A percentile compares a stretch with the other conserved stretches of the same genome.
phyloP scores from a whole-genome alignment of 1,284 basidiomycete species.

The Lignosus rhinocerotis region DNA sequence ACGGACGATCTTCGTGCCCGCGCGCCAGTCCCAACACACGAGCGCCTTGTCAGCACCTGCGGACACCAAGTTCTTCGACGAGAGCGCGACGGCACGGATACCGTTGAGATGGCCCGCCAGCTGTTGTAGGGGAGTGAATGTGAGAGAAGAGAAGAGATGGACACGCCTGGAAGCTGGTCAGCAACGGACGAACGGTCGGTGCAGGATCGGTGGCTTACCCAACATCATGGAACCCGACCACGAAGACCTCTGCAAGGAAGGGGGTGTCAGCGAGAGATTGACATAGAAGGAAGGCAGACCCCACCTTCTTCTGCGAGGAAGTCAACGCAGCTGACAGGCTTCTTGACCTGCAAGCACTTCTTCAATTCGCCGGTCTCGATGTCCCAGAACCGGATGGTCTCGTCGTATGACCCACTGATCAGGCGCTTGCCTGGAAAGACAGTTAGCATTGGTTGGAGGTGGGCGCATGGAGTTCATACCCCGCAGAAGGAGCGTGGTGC shows the following conservation, averaged over 20 bases:
- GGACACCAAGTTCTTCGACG: constrained; percentile 82
- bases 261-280: background rate
- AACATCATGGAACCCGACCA: constrained; percentile 90
- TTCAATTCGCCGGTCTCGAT: constrained; percentile 78
- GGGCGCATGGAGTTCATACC: constrained; percentile 40
- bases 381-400: constrained; percentile 89
- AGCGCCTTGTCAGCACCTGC: constrained; percentile 87
- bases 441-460: background rate
- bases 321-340: constrained; percentile 88
- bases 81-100: constrained; percentile 85
- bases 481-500: constrained; percentile 79
- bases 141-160: constrained; percentile 78
- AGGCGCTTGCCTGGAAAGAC: constrained; percentile 58
- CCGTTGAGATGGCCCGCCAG: constrained; percentile 83
- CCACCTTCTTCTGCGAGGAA: constrained; percentile 79
- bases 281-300: constrained; percentile 13
- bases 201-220: constrained; percentile 52
- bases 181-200: background rate
- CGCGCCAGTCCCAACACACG: constrained; percentile 90
- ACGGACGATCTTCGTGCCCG: constrained; percentile 83
- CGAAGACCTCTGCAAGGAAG: constrained; percentile 69
- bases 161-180: constrained; percentile 54
- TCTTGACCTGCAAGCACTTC: constrained; percentile 80
- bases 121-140: constrained; percentile 79
- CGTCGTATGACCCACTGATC: constrained; percentile 89